phyloP scores from a whole-genome alignment of 306 rosid species.

The Glycyrrhiza uralensis region DNA sequence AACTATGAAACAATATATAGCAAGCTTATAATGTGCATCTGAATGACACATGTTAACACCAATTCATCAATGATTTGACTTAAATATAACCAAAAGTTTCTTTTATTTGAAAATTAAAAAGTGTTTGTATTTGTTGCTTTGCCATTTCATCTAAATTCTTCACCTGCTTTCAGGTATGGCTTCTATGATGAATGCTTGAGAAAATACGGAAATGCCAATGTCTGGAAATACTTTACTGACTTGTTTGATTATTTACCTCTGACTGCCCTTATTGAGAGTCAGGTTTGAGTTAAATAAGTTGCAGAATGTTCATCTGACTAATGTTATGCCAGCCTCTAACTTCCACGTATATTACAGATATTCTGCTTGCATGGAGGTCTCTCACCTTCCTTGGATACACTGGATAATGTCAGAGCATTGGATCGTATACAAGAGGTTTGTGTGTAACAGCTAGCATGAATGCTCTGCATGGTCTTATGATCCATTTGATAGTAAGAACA shows the following conservation, averaged over 20 bases:
- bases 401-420: constrained; percentile 87
- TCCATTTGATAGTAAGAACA: constrained; percentile 2
- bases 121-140: not conserved
- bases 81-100: not conserved
- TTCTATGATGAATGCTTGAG: constrained; percentile 98
- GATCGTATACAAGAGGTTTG: constrained; percentile 95
- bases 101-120: not conserved
- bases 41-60: not conserved
- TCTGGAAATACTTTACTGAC: constrained; percentile 91
- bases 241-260: constrained; percentile 94
- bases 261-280: constrained; percentile 98
- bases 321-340: constrained; percentile 32
- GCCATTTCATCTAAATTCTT: constrained; percentile 18
- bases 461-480: not conserved
- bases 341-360: constrained; percentile 45
- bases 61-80: not conserved
- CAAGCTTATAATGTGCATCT: not conserved
- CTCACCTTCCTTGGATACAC: constrained; percentile 94
- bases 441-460: constrained; percentile 13
- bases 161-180: constrained; percentile 73
- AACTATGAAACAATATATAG: not conserved
- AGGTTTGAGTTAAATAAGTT: constrained; percentile 55
- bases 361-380: constrained; percentile 99
- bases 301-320: constrained; percentile 9
- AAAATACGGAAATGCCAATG: constrained; percentile 97